phyloP scores from a whole-genome alignment of 73 alveolate genomes.

The Tetrahymena malaccensis region DNA sequence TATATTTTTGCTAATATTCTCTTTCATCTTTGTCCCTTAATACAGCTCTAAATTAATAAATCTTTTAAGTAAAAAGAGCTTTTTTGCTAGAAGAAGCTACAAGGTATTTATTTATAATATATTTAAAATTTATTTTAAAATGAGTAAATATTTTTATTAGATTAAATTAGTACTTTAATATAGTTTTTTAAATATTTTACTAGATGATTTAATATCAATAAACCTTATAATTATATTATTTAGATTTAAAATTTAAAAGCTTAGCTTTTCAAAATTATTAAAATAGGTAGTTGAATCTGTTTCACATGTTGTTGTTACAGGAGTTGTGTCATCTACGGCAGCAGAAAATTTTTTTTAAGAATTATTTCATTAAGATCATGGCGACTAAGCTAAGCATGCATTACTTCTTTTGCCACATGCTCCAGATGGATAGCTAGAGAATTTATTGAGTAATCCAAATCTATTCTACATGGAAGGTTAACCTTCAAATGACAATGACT shows the following conservation, averaged over 20 bases:
- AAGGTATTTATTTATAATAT: slow-evolving; percentile 32
- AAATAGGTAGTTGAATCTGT: slow-evolving; percentile 44
- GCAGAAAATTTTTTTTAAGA: slow-evolving; percentile 83
- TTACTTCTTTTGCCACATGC: slow-evolving; percentile 67
- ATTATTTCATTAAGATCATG: slow-evolving; percentile 92
- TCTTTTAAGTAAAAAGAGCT: slow-evolving; percentile 66
- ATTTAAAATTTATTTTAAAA: not conserved
- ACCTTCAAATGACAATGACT: slow-evolving; percentile 68
- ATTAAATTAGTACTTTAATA: too few species aligned
- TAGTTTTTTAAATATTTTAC: too few species aligned
- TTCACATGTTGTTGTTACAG: slow-evolving; percentile 81
- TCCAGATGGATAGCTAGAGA: slow-evolving; percentile 82
- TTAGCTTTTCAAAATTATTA: not conserved
- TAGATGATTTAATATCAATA: too few species aligned
- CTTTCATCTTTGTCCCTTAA: slow-evolving; percentile 74
- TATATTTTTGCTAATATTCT: slow-evolving; percentile 65
- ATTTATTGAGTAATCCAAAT: slow-evolving; percentile 49
- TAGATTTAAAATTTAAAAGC: too few species aligned
- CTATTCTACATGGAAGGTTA: slow-evolving; percentile 81
- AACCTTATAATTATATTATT: too few species aligned
- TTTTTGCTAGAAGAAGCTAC: slow-evolving; percentile 68
- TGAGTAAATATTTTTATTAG: too few species aligned
- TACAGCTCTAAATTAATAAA: slow-evolving; percentile 76
- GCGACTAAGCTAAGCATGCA: slow-evolving; percentile 80
- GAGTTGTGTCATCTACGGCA: slow-evolving; percentile 72